Evolutionary conservation across 2,329 filamentous ascomycete genomes (phyloP), one percentile per base, ranked within the genome.

Genomic region (Cordyceps fumosorosea): DNA sequence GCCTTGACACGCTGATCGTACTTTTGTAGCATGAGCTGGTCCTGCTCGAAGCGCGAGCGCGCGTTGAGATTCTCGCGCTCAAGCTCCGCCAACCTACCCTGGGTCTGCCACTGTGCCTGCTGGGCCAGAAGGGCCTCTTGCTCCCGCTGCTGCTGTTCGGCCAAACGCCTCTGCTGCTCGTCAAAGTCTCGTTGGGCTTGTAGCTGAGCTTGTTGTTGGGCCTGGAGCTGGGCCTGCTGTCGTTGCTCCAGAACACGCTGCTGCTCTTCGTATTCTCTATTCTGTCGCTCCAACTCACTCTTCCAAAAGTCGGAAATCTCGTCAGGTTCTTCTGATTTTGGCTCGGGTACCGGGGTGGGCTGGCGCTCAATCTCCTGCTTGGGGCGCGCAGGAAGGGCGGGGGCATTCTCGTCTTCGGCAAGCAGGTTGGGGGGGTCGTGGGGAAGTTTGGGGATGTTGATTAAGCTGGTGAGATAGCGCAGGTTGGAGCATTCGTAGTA

Each of bases 401-500:
- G 93, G 16, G 89, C 88, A 56, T 89, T 84, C 60, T 93, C 91
- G 65, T 96, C 92, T 70, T 96, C 92, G 22, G 86, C 85, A 18
- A 97, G 81, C 45, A 98, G 81, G 69, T 91, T 98, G 0, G 95
- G 95, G 0, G 95, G 90, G 62, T 98, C 93, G 76, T 96, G 91
- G 0, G 95, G 93, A 56, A 99, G 84, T 74, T 97, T 98, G 1
- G 95, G 95, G 7, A 99, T 91, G 1, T 91, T 96, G 71, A 99
- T 98, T 57, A 99, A 81, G 70, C 92, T 96, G 16, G 95, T 99
- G 55, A 99, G 83, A 73, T 99, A 99, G 68, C 95, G 89, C 61
- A 99, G 82, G 74, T 98, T 99, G 12, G 95, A 97, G 77, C 95
- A 99, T 77, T 99, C 95, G 76, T 98, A 98, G 78, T 99, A 99